These are phyloP conservation scores for Pichia sporocuriosa DNA, from an alignment of 805 yeast genomes.

Conservation along the genomic window DNA sequence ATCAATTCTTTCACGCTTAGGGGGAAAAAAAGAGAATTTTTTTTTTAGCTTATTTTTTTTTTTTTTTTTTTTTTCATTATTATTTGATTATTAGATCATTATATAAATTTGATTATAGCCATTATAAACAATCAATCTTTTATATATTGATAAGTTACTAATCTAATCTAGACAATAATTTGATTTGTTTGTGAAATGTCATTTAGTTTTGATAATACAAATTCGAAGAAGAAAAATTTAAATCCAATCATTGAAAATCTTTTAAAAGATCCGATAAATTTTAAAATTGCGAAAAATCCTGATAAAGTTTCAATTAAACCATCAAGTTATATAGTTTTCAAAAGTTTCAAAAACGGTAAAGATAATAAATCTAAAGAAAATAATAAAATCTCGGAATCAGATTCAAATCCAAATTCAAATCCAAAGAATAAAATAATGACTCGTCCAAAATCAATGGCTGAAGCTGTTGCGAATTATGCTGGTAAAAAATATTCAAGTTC, in stretches of 20 bases:
- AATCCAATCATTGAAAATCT: slow-evolving; percentile 24
- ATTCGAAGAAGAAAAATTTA: neutral
- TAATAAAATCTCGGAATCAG: neutral
- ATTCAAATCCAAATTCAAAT: neutral
- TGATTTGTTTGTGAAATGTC: too few relatives aligned
- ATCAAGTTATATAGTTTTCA: slow-evolving; percentile 39
- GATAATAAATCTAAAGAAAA: neutral
- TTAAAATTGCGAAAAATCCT: slow-evolving; percentile 53
- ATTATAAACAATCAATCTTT: too few relatives aligned
- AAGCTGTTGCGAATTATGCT: slow-evolving; percentile 52
- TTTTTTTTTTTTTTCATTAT: too few relatives aligned
- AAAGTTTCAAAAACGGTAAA: slow-evolving; percentile 21
- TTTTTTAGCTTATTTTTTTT: too few relatives aligned
- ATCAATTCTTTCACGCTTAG: too few relatives aligned
- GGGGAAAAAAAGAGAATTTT: too few relatives aligned
- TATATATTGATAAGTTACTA: too few relatives aligned
- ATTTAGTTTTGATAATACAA: neutral
- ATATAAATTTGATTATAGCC: too few relatives aligned
- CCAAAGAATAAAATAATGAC: slow-evolving; percentile 15
- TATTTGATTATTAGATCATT: too few relatives aligned
- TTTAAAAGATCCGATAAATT: slow-evolving; percentile 53
- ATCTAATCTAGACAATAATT: too few relatives aligned
- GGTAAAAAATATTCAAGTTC: slow-evolving; percentile 39
- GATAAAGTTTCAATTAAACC: slow-evolving; percentile 43
- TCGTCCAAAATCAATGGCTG: slow-evolving; percentile 45